phyloP scores from a whole-genome alignment of 768 basidiomycete species.

The Coprinopsis strossmayeri region DNA sequence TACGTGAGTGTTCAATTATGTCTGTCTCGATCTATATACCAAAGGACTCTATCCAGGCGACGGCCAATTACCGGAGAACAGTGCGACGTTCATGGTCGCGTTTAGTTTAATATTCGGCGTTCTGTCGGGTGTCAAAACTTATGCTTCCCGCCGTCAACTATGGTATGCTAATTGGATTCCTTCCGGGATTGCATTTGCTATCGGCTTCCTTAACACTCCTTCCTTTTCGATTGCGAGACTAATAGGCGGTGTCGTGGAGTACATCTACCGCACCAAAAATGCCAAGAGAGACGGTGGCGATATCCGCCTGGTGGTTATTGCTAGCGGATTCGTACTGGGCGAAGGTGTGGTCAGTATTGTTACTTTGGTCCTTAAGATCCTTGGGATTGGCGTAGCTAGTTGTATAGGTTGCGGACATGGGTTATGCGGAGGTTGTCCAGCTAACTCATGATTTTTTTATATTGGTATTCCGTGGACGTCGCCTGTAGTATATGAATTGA shows the following conservation, averaged over 20 bases:
- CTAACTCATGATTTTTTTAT: slow-evolving; percentile 10
- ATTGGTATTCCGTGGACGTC: no score
- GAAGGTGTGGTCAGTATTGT: slow-evolving; percentile 88
- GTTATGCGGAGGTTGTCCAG: slow-evolving; percentile 63
- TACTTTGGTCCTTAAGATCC: slow-evolving; percentile 65
- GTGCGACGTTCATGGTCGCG: slow-evolving; percentile 67
- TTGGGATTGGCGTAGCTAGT: slow-evolving; percentile 67
- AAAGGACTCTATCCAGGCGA: slow-evolving; percentile 46
- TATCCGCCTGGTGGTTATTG: slow-evolving; percentile 78
- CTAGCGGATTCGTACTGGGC: slow-evolving; percentile 93
- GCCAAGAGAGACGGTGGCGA: slow-evolving; percentile 39
- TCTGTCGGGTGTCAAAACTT: slow-evolving; percentile 61
- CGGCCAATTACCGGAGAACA: slow-evolving; percentile 75
- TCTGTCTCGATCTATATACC: slow-evolving; percentile 10
- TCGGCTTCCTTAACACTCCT: slow-evolving; percentile 94
- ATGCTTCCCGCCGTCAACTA: slow-evolving; percentile 39
- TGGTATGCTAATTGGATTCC: slow-evolving; percentile 76
- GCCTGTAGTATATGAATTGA: no score
- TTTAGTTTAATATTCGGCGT: slow-evolving; percentile 70
- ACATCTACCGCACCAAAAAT: slow-evolving; percentile 51
- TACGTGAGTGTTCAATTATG: slow-evolving; percentile 44
- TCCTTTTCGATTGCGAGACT: slow-evolving; percentile 90
- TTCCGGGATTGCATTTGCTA: slow-evolving; percentile 91
- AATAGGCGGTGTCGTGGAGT: slow-evolving; percentile 80
- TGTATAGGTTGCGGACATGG: slow-evolving; percentile 86